These are phyloP conservation scores for Sphaceloma murrayae DNA, from an alignment of 2,329 filamentous ascomycete genomes.

Conservation along the genomic window DNA sequence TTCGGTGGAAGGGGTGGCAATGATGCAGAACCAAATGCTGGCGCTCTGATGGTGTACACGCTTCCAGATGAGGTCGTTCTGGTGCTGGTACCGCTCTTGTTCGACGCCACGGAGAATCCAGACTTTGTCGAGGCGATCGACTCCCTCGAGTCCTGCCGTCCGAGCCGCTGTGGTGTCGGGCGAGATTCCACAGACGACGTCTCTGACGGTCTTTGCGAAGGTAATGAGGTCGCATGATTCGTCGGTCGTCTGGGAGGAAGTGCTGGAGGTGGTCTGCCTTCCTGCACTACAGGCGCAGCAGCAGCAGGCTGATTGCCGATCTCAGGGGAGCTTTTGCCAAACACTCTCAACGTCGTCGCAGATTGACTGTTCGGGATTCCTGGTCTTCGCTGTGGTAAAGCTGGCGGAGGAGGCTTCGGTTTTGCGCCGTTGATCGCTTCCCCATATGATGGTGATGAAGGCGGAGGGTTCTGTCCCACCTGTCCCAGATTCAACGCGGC, in stretches of 20 bases:
- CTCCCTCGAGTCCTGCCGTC: conserved; percentile 38
- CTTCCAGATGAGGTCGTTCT: conserved; percentile 18
- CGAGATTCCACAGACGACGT: conserved; percentile 21
- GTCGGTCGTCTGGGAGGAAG: conserved; percentile 36
- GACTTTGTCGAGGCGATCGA: conserved; percentile 44
- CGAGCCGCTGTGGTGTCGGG: conserved; percentile 20
- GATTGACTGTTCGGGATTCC: not conserved
- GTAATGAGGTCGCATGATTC: conserved; percentile 32
- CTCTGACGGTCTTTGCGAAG: conserved; percentile 37
- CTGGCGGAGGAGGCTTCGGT: conserved; percentile 11
- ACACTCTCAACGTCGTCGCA: not conserved
- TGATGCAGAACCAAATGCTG: conserved; percentile 46
- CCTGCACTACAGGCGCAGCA: conserved; percentile 36
- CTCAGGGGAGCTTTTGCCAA: conserved; percentile 14
- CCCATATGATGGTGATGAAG: conserved; percentile 30
- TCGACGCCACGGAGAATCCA: conserved; percentile 42
- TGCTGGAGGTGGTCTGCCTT: conserved; percentile 34
- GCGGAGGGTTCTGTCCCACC: conserved; percentile 31
- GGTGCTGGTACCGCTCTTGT: conserved; percentile 34
- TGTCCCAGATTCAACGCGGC: conserved; percentile 40
- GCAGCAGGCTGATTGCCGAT: conserved; percentile 34
- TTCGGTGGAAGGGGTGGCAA: conserved; percentile 48
- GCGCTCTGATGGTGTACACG: conserved; percentile 31
- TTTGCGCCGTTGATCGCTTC: conserved; percentile 21
- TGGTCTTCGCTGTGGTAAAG: conserved; percentile 18